Conservation (phyloP, 106 monocot genomes). For the Dendrobium nobile region DNA sequence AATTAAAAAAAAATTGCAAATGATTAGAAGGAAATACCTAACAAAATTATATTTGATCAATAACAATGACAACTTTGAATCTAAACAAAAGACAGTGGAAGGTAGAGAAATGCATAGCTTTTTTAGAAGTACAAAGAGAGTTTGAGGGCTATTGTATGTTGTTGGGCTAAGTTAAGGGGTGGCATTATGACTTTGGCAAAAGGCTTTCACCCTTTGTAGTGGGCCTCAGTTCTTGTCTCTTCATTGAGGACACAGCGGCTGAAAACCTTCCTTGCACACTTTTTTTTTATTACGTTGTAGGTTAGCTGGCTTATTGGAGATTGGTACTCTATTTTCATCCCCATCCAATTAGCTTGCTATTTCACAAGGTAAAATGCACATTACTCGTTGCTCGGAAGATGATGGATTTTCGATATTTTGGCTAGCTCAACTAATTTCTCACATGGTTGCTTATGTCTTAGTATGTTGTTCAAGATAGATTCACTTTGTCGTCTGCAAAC, state of each 20-base stretch:
- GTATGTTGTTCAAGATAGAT: neutral
- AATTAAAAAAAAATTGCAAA: neutral
- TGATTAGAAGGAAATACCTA: neutral
- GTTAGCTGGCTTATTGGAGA: neutral
- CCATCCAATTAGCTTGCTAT: neutral
- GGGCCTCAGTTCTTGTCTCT: neutral
- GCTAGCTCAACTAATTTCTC: neutral
- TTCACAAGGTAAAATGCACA: neutral
- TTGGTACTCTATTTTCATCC: neutral
- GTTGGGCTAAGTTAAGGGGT: neutral
- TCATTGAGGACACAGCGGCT: neutral
- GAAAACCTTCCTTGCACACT: neutral
- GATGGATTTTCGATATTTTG: neutral
- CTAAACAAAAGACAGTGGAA: neutral
- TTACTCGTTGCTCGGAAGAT: neutral
- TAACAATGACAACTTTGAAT: neutral
- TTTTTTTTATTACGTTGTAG: neutral
- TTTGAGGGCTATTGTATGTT: neutral
- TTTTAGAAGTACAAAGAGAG: neutral
- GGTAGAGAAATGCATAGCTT: neutral
- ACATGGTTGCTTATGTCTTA: neutral
- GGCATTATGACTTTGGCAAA: neutral
- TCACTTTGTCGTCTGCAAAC: neutral
- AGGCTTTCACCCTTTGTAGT: neutral
- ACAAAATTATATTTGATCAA: neutral